phyloP scores from a whole-genome alignment of 129 eudicot genomes.

The Sambucus nigra region DNA sequence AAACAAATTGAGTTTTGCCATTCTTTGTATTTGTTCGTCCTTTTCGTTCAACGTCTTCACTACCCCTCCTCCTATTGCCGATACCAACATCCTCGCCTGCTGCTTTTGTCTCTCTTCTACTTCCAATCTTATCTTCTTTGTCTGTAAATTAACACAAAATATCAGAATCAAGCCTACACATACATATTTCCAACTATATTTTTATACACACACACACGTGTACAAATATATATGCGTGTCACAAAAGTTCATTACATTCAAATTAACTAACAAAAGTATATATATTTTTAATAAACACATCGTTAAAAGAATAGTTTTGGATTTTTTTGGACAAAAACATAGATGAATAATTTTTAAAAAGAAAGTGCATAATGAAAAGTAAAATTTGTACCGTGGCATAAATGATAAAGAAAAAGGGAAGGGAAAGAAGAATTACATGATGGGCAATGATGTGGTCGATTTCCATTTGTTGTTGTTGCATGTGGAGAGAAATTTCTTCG shows the following conservation, averaged over 20 bases:
- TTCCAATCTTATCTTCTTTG: constrained; percentile 30
- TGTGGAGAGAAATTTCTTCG: constrained; percentile 10
- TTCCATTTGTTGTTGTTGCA: constrained; percentile 24
- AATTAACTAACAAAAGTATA: too few species aligned
- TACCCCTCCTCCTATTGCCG: constrained; percentile 28
- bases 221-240: too few species aligned
- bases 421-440: constrained; percentile 19
- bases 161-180: not conserved
- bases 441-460: constrained; percentile 25
- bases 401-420: too few species aligned
- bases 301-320: not conserved
- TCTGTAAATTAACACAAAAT: constrained; percentile 7
- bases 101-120: constrained; percentile 32
- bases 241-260: too few species aligned
- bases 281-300: too few species aligned
- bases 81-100: constrained; percentile 18
- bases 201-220: not conserved
- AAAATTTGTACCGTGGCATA: too few species aligned
- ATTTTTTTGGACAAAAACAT: not conserved
- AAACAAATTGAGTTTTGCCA: constrained; percentile 19
- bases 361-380: too few species aligned
- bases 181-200: not conserved
- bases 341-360: too few species aligned
- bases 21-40: constrained; percentile 29
- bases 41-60: constrained; percentile 30